phyloP scores from a whole-genome alignment of 495 filamentous ascomycete genomes.

The Mycothermus thermophilus region DNA sequence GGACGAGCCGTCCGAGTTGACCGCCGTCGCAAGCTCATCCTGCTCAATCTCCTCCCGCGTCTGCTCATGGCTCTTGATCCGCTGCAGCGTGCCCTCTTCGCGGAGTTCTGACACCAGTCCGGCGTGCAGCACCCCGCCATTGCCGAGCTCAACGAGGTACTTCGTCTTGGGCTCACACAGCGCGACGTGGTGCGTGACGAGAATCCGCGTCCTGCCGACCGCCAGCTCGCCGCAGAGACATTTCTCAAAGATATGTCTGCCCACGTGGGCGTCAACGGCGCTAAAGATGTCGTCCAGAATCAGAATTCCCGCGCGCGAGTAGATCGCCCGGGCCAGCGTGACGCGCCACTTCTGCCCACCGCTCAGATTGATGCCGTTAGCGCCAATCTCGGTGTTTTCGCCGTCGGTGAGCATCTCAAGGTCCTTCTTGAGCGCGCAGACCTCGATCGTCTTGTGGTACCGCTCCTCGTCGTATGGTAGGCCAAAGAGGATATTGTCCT shows the following conservation, averaged over 20 bases:
- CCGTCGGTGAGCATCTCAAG: slow-evolving; percentile 60
- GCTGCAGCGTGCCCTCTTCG: slow-evolving; percentile 39
- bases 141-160: slow-evolving; percentile 54
- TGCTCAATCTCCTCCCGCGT: slow-evolving; percentile 29
- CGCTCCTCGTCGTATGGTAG: slow-evolving; percentile 50
- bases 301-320: slow-evolving; percentile 66
- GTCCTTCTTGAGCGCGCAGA: slow-evolving; percentile 62
- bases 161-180: slow-evolving; percentile 55
- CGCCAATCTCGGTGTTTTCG: slow-evolving; percentile 65
- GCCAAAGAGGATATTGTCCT: slow-evolving; percentile 62
- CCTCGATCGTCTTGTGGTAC: slow-evolving; percentile 50
- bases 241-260: slow-evolving; percentile 61
- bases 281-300: slow-evolving; percentile 81
- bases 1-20: slow-evolving; percentile 29
- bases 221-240: slow-evolving; percentile 57
- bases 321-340: slow-evolving; percentile 64
- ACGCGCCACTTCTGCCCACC: slow-evolving; percentile 77
- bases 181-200: slow-evolving; percentile 73
- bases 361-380: slow-evolving; percentile 72
- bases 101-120: slow-evolving; percentile 45
- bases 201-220: slow-evolving; percentile 55
- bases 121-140: slow-evolving; percentile 49
- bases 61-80: slow-evolving; percentile 46
- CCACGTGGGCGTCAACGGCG: slow-evolving; percentile 59
- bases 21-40: slow-evolving; percentile 30